Percentiles rank a stretch among this genome's conserved stretches.
These are phyloP conservation scores for Teratosphaeria gauchensis DNA, from an alignment of 2,329 filamentous ascomycete species.

Conservation along the genomic window DNA sequence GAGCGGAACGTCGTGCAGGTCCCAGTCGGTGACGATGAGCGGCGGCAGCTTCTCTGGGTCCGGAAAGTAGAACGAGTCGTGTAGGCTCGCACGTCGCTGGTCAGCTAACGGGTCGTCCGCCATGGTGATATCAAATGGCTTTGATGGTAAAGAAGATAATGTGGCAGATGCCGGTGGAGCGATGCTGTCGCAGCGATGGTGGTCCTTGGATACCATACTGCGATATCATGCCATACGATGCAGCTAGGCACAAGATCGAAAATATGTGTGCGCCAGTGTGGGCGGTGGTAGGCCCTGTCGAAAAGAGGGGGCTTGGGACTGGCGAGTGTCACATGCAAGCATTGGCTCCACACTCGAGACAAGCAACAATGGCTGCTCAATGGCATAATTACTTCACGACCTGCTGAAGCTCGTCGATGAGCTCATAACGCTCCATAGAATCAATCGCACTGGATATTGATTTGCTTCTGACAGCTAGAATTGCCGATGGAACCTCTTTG, in stretches of 20 bases:
- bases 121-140: neutral
- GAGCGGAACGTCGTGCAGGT: neutral
- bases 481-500: neutral
- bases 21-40: conserved; percentile 3
- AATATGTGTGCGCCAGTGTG: neutral
- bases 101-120: neutral
- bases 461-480: neutral
- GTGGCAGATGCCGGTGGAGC: neutral
- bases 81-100: neutral
- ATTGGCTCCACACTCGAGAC: neutral
- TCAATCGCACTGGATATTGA: neutral
- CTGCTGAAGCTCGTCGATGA: neutral
- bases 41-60: neutral
- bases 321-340: neutral
- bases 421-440: neutral
- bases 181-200: no score
- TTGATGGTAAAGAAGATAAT: neutral
- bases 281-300: neutral
- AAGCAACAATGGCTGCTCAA: neutral
- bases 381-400: neutral
- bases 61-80: neutral
- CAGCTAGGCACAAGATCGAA: neutral
- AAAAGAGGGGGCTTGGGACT: neutral
- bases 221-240: neutral
- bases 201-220: neutral